Evolutionary conservation across 192 early-diverging fungal genomes (phyloP).

Genomic region (Backusella morwellensis): DNA sequence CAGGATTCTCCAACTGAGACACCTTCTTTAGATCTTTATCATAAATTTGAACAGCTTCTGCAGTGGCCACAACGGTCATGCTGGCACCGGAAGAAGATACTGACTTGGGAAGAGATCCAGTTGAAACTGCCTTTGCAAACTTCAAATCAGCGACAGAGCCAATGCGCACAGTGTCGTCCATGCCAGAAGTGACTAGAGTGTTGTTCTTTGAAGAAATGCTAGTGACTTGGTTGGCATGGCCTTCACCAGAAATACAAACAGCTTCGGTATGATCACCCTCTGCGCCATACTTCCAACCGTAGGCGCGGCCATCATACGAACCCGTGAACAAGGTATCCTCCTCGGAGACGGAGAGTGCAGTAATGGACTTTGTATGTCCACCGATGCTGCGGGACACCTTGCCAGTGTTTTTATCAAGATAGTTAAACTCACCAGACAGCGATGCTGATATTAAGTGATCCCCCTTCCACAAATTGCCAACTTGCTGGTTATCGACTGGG

Average conservation of each 20-base stretch:
- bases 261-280: constrained; percentile 38
- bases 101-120: constrained; percentile 48
- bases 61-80: constrained; percentile 53
- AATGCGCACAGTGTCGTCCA: constrained; percentile 70
- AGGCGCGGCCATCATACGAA: constrained; percentile 92
- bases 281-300: constrained; percentile 62
- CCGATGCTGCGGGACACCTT: constrained; percentile 48
- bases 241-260: constrained; percentile 51
- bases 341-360: constrained; percentile 59
- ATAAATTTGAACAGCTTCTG: constrained; percentile 50
- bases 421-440: constrained; percentile 86
- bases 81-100: constrained; percentile 50
- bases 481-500: constrained; percentile 78
- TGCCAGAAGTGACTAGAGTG: constrained; percentile 60
- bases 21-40: constrained; percentile 43
- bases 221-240: constrained; percentile 78
- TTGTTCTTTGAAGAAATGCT: constrained; percentile 45
- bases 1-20: constrained; percentile 31
- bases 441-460: constrained; percentile 74
- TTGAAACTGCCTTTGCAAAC: constrained; percentile 40
- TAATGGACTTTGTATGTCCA: constrained; percentile 86
- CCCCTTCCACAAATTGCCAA: constrained; percentile 90
- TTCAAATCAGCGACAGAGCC: constrained; percentile 25
- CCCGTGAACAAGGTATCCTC: constrained; percentile 75
- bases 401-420: constrained; percentile 61